These are phyloP conservation scores for Ephemerocybe angulata DNA, from an alignment of 768 basidiomycete species.

Conservation along the genomic window DNA sequence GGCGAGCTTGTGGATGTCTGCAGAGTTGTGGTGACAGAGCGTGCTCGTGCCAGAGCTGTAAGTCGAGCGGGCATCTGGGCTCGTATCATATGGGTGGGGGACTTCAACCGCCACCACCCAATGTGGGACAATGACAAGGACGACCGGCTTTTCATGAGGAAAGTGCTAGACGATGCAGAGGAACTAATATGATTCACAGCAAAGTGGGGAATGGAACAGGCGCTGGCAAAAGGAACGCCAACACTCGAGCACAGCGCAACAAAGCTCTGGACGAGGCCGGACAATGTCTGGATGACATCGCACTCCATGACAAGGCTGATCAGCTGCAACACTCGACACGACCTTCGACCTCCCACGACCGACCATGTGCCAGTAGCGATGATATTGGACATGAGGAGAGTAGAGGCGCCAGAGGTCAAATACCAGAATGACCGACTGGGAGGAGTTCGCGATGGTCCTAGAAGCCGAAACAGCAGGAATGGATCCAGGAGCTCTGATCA, in stretches of 20 bases:
- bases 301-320: conserved; percentile 15
- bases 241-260: conserved; percentile 28
- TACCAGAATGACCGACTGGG: conserved; percentile 14
- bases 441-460: conserved; percentile 19
- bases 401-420: not conserved
- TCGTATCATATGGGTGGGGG: conserved; percentile 30
- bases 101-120: conserved; percentile 41
- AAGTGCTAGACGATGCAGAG: conserved; percentile 18
- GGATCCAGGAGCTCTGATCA: not conserved
- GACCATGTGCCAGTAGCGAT: conserved; percentile 42
- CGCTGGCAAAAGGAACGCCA: conserved; percentile 27
- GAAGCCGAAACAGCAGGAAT: conserved; percentile 18
- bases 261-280: conserved; percentile 33
- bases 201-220: conserved; percentile 28
- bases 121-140: conserved; percentile 33
- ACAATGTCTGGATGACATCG: conserved; percentile 39
- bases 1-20: no score
- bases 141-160: conserved; percentile 30
- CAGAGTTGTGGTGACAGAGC: no score
- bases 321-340: conserved; percentile 28
- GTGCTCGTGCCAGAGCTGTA: no score
- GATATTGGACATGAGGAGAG: conserved; percentile 19
- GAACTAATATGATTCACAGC: conserved; percentile 23
- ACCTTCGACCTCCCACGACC: conserved; percentile 19
- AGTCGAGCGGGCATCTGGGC: no score